These are phyloP conservation scores for Tricholoma terreum DNA, from an alignment of 768 basidiomycete species.

Conservation along the genomic window DNA sequence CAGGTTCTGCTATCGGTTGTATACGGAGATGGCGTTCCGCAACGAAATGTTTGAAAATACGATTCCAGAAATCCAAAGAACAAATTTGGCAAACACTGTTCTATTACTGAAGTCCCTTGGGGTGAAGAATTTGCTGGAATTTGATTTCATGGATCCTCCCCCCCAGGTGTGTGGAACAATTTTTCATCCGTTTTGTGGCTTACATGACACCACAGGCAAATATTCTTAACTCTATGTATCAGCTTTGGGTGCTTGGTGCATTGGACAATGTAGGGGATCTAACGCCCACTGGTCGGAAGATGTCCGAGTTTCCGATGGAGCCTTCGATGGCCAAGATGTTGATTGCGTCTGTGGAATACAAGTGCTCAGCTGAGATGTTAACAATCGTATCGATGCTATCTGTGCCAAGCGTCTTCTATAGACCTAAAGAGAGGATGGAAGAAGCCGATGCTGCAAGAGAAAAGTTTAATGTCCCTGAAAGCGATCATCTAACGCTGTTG, in stretches of 20 bases:
- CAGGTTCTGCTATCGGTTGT: conserved; percentile 94
- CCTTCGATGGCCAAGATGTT: conserved; percentile 99
- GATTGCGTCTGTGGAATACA: conserved; percentile 90
- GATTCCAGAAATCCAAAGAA: conserved; percentile 98
- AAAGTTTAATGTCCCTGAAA: conserved; percentile 98
- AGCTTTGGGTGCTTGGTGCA: conserved; percentile 97
- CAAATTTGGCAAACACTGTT: conserved; percentile 96
- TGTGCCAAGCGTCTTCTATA: conserved; percentile 96
- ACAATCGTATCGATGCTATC: conserved; percentile 99
- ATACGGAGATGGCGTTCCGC: conserved; percentile 94
- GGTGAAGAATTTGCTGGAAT: conserved; percentile 95
- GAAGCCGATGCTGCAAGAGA: conserved; percentile 97
- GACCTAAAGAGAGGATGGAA: conserved; percentile 96
- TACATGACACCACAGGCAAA: conserved; percentile 58
- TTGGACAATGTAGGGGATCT: conserved; percentile 97
- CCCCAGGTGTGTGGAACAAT: conserved; percentile 64
- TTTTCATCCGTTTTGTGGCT: neutral
- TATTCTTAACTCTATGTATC: conserved; percentile 99
- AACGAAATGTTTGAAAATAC: conserved; percentile 96
- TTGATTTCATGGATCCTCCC: conserved; percentile 99
- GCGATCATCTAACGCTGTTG: conserved; percentile 91
- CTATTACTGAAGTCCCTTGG: conserved; percentile 92
- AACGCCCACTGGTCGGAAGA: conserved; percentile 88
- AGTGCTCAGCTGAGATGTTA: conserved; percentile 92
- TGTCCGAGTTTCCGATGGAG: conserved; percentile 99